phyloP scores from a whole-genome alignment of 2,329 filamentous ascomycete species.

The Dothideomycetes sp. region DNA sequence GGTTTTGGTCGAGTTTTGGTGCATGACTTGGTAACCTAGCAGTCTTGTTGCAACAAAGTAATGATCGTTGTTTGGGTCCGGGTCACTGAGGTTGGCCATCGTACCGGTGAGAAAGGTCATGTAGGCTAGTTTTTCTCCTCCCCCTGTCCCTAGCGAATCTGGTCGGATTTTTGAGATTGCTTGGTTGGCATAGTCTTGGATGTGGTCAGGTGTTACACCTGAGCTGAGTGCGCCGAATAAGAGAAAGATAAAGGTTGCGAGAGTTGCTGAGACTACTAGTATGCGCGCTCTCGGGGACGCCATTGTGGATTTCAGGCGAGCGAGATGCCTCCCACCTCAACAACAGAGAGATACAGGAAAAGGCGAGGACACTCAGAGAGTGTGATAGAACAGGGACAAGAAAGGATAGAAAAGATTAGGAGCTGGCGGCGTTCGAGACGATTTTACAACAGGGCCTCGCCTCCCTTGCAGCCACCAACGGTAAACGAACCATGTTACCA shows the following conservation, averaged over 20 bases:
- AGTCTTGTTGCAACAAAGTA: constrained; percentile 24
- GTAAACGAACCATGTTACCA: too few relatives aligned
- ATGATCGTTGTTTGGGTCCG: constrained; percentile 17
- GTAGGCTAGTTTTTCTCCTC: constrained; percentile 18
- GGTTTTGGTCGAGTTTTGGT: constrained; percentile 20
- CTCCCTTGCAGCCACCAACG: too few relatives aligned
- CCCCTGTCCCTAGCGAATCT: too few relatives aligned
- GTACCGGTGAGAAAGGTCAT: constrained; percentile 21
- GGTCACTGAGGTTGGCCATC: constrained; percentile 12
- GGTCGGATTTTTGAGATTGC: not conserved
- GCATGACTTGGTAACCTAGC: constrained; percentile 23
- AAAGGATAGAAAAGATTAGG: too few relatives aligned
- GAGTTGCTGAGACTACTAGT: not conserved
- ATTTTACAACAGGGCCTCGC: too few relatives aligned
- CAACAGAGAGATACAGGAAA: too few relatives aligned
- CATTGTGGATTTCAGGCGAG: too few relatives aligned
- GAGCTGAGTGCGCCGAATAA: not conserved
- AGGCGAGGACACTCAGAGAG: too few relatives aligned
- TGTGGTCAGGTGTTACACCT: not conserved
- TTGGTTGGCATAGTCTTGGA: not conserved
- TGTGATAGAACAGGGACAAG: too few relatives aligned
- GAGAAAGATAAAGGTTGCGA: not conserved
- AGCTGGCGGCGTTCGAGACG: too few relatives aligned
- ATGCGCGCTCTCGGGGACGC: not conserved
- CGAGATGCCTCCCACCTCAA: too few relatives aligned